Base-by-base conservation (phyloP, 1,284 basidiomycete species). In the Kwoniella shivajii region DNA sequence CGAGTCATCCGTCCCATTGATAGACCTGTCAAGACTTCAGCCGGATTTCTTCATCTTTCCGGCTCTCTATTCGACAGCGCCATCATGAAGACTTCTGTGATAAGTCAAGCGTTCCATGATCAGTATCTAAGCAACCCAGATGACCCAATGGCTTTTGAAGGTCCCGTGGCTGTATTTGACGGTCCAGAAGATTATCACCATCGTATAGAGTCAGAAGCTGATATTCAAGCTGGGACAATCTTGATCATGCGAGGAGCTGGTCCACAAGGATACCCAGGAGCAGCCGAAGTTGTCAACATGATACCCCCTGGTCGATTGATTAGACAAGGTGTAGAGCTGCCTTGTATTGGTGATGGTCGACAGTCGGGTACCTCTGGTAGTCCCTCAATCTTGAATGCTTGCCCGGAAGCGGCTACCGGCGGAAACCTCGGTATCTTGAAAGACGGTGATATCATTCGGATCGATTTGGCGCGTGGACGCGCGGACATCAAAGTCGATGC, bases 71-170 rank as follows among this genome's bases (percentile, higher is more conserved):
- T 78, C 67, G 74, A 78, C 65, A 71, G 68, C 43, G 76, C 74
- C 6, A 76, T 78, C 65, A 78, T 78, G 76, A 78, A 78, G 63
- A 76, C 75, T 11, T 76, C 73, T 7, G 76, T 78, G 45, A 78
- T 78, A 61, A 66, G 62, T 10, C 53, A 63, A 26, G 60, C 59
- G 2, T 78, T 76, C 63, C 47, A 60, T 6, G 60, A 73, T 29
- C 73, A 74, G 53, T 78, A 71, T 66, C 63, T 78, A 10, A 67
- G 66, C 18, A 69, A 76, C 54, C 74, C 74, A 11, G 55, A 69
- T 9, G 75, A 76, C 51, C 75, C 75, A 2, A 73, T 71, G 67
- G 76, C 76, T 9, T 78, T 78, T 61, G 73, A 78, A 56, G 76
- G 76, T 10, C 75, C 76, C 11, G 73, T 76, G 1, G 73, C 69